A percentile compares a stretch with the other conserved stretches of the same genome.
These are phyloP conservation scores for Hericium alpestre DNA, from an alignment of 768 basidiomycete genomes.

Conservation along the genomic window DNA sequence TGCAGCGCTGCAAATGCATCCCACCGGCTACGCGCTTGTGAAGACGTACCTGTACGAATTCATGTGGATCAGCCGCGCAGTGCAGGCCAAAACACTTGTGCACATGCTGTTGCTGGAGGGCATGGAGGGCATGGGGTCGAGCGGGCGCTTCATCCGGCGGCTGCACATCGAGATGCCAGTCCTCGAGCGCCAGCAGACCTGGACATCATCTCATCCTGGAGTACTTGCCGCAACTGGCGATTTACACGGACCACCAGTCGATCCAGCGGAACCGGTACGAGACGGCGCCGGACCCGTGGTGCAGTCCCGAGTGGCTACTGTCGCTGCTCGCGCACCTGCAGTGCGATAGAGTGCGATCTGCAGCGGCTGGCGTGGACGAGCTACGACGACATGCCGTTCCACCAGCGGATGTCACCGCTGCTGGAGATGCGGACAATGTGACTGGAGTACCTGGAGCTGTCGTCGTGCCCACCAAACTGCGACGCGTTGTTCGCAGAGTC, in stretches of 20 bases:
- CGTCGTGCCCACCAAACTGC: constrained; percentile 42
- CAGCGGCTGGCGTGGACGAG: constrained; percentile 61
- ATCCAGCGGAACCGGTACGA: constrained; percentile 46
- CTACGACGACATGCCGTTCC: constrained; percentile 54
- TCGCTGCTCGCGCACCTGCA: constrained; percentile 47
- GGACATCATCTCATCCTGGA: constrained; percentile 48
- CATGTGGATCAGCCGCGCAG: constrained; percentile 54
- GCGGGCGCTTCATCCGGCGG: constrained; percentile 45
- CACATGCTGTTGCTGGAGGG: constrained; percentile 31
- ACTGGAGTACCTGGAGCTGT: constrained; percentile 62
- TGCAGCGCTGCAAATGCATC: too few relatives aligned
- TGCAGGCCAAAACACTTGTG: constrained; percentile 38
- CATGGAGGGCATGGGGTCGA: constrained; percentile 21
- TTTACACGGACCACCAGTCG: constrained; percentile 56
- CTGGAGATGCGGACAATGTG: constrained; percentile 39
- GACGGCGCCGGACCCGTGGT: constrained; percentile 31
- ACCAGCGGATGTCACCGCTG: constrained; percentile 44
- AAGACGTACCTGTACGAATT: constrained; percentile 55
- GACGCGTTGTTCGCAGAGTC: constrained; percentile 21
- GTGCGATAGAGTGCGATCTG: constrained; percentile 38
- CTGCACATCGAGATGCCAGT: constrained; percentile 62
- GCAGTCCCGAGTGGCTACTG: constrained; percentile 46
- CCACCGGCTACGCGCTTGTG: constrained; percentile 25
- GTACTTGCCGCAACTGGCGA: constrained; percentile 45
- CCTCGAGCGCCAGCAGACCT: constrained; percentile 57